These are phyloP conservation scores for Linanthus parryae DNA, from an alignment of 148 eudicot species.

Conservation along the genomic window DNA sequence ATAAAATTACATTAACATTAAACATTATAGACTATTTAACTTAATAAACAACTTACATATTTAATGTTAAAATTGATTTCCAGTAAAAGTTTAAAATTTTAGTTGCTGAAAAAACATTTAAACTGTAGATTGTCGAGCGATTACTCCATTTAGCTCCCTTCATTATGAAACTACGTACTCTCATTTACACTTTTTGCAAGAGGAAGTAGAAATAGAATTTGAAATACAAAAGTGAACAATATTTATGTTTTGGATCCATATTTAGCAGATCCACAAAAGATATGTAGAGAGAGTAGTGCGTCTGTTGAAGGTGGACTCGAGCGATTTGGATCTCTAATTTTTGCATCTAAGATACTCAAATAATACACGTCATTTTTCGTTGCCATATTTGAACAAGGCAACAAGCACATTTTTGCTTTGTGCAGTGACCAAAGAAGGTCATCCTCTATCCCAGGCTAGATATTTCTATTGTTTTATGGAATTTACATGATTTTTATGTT, in stretches of 20 bases:
- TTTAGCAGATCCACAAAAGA: constrained; percentile 38
- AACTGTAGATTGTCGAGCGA: no score
- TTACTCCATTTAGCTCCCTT: no score
- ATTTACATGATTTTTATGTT: no score
- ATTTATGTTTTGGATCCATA: constrained; percentile 37
- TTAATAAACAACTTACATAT: no score
- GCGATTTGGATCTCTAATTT: constrained; percentile 57
- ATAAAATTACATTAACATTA: no score
- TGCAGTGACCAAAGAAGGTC: constrained; percentile 75
- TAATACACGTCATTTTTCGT: constrained; percentile 67
- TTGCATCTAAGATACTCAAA: constrained; percentile 53
- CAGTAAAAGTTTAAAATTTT: no score
- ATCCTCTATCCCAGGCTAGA: no score
- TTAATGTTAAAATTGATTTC: no score
- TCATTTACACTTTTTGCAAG: no score
- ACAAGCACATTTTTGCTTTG: constrained; percentile 46
- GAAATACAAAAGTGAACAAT: constrained; percentile 25
- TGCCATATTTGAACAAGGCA: constrained; percentile 37
- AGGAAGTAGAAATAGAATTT: constrained; percentile 55
- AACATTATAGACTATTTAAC: no score
- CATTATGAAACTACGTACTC: no score
- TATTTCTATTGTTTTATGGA: neutral
- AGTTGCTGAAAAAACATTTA: no score
- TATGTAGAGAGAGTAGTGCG: constrained; percentile 49
- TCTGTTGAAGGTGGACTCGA: constrained; percentile 46